These are phyloP conservation scores for Phenoliferia sp. DNA, from an alignment of 1,284 basidiomycete species.

Conservation along the genomic window DNA sequence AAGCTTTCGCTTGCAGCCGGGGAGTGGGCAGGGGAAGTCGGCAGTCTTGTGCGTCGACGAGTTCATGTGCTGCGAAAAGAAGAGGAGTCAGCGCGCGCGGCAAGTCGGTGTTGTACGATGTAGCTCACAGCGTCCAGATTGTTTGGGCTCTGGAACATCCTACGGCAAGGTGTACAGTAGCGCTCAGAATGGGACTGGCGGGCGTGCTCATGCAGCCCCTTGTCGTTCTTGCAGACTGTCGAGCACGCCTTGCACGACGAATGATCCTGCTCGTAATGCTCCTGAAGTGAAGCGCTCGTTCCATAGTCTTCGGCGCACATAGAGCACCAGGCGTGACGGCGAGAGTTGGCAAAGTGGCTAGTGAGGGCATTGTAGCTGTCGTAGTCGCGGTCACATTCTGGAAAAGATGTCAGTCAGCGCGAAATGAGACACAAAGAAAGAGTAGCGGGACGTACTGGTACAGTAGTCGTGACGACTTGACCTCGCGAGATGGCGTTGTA, in stretches of 20 bases:
- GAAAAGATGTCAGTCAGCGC: background rate
- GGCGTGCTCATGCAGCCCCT: slow-evolving; percentile 50
- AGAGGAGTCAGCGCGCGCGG: background rate
- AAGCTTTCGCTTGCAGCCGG: slow-evolving; percentile 45
- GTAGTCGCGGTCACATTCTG: slow-evolving; percentile 45
- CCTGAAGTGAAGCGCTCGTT: slow-evolving; percentile 16
- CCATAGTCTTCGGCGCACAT: slow-evolving; percentile 46
- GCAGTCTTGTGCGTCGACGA: slow-evolving; percentile 38
- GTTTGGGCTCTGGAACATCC: slow-evolving; percentile 43
- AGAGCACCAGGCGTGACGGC: slow-evolving; percentile 48
- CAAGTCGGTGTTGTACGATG: background rate
- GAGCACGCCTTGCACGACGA: slow-evolving; percentile 5
- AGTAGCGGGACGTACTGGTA: background rate
- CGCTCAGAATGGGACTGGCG: slow-evolving; percentile 46
- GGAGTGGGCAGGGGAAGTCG: slow-evolving; percentile 16
- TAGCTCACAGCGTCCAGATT: slow-evolving; percentile 24
- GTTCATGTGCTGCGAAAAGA: slow-evolving; percentile 38
- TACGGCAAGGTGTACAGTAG: slow-evolving; percentile 51
- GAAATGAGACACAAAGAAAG: background rate
- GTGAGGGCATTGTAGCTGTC: slow-evolving; percentile 17
- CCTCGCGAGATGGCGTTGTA: background rate
- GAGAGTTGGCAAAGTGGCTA: slow-evolving; percentile 35
- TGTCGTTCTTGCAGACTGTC: slow-evolving; percentile 42
- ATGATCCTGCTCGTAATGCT: slow-evolving; percentile 8
- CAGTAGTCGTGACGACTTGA: background rate